Conservation (phyloP, 2,329 filamentous ascomycete species). For the Cladosporium sp. region DNA sequence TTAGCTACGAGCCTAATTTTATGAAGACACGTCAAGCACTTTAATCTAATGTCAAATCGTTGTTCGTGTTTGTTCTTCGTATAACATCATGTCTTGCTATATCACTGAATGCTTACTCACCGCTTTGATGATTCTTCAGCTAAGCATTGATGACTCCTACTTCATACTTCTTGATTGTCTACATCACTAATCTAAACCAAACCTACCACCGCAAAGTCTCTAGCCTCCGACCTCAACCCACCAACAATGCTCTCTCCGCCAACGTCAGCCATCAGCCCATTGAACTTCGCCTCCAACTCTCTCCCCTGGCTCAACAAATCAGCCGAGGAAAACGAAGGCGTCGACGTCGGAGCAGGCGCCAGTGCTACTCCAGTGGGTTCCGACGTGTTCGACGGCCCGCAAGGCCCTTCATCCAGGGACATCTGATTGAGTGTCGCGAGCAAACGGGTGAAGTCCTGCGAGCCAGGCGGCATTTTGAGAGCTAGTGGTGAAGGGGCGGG, state of each 20-base stretch:
- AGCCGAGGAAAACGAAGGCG: not conserved
- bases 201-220: not conserved
- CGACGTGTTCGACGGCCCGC: slow-evolving; percentile 26
- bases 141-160: not conserved
- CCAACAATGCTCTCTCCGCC: not conserved
- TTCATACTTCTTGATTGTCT: no score
- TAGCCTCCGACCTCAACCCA: not conserved
- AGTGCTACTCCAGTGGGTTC: not conserved
- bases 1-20: slow-evolving; percentile 14
- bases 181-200: not conserved
- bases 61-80: not conserved
- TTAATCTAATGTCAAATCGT: not conserved
- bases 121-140: no score
- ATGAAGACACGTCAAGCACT: slow-evolving; percentile 8
- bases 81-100: no score
- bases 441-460: slow-evolving; percentile 20
- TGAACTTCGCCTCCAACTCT: slow-evolving; percentile 7
- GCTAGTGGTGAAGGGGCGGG: not conserved
- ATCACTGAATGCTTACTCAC: no score
- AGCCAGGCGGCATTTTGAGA: not conserved
- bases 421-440: slow-evolving; percentile 21
- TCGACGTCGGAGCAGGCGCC: not conserved
- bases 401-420: slow-evolving; percentile 25
- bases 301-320: not conserved
- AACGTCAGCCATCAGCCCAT: not conserved